Evolutionary conservation across 257 asterid species (phyloP).

Genomic region (Capsicum rhomboideum): DNA sequence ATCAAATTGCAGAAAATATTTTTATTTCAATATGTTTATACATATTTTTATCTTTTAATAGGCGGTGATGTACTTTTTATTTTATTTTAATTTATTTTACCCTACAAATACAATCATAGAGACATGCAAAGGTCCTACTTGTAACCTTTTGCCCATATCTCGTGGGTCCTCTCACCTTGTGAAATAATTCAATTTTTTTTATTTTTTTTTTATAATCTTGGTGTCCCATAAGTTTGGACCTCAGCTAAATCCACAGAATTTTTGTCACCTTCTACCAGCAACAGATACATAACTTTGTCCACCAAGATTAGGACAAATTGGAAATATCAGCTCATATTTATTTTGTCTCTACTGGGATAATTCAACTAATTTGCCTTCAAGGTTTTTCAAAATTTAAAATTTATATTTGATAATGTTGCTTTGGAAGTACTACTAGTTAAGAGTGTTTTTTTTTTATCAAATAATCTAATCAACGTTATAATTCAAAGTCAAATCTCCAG

Average conservation of each 20-base stretch:
- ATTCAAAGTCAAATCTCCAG: not conserved
- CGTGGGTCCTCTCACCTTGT: not conserved
- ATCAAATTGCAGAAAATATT: not conserved
- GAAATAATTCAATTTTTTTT: conserved; percentile 12
- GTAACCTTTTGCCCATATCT: conserved; percentile 18
- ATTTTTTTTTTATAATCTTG: too few species aligned
- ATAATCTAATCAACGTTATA: not conserved
- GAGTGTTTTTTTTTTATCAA: too few species aligned
- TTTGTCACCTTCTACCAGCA: too few species aligned
- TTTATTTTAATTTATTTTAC: not conserved
- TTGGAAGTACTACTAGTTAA: not conserved
- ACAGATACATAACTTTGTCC: too few species aligned
- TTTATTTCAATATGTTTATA: not conserved
- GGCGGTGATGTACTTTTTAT: not conserved
- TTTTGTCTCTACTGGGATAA: too few species aligned
- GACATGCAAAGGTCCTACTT: conserved; percentile 20
- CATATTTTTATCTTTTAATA: not conserved
- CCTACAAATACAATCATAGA: not conserved
- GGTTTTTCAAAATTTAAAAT: not conserved
- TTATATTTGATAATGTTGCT: not conserved
- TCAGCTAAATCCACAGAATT: too few species aligned
- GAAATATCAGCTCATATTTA: too few species aligned
- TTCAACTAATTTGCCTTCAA: not conserved
- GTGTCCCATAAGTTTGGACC: too few species aligned
- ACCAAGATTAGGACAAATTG: too few species aligned